Evolutionary conservation across 805 yeast species (phyloP), one percentile per base, ranked within the genome.

Genomic region (Yarrowia sp.): DNA sequence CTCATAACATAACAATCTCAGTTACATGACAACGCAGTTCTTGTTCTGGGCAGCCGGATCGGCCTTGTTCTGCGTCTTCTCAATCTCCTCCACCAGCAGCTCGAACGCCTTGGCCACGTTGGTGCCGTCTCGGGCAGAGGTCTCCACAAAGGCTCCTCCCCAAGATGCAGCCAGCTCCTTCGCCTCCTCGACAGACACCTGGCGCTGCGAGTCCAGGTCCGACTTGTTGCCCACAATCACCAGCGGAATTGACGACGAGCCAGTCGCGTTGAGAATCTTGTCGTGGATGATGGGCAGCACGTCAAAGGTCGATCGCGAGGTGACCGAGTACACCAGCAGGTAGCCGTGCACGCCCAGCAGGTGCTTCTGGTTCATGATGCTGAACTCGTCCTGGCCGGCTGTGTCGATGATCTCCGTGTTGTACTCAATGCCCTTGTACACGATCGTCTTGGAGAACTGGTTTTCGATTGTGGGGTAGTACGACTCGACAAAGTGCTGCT

Each of bases 391-490:
- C 76, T 90, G 96, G 7, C 97, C 97, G 0, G 97, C 96, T 0
- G 97, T 91, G 70, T 91, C 97, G 64, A 90, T 77, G 61, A 91
- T 88, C 72, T 90, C 97, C 24, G 92, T 83, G 60, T 85, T 85
- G 71, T 87, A 91, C 61, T 86, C 88, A 67, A 84, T 86, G 65
- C 87, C 87, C 64, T 87, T 82, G 72, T 86, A 83, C 63, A 78
- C 80, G 69, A 90, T 80, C 33, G 80, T 78, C 71, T 88, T 90
- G 70, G 84, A 80, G 73, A 88, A 88, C 73, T 88, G 92, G 73
- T 88, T 90, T 72, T 90, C 96, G 65, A 89, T 88, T 6, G 97
- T 91, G 29, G 97, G 97, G 73, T 90, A 91, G 74, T 91, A 90
- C 32, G 87, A 81, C 73, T 91, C 97, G 22, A 88, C 88, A 71